A percentile compares a stretch with the other conserved stretches of the same genome.
Evolutionary conservation across 768 basidiomycete species (phyloP).

Genomic region (Russula emetica): DNA sequence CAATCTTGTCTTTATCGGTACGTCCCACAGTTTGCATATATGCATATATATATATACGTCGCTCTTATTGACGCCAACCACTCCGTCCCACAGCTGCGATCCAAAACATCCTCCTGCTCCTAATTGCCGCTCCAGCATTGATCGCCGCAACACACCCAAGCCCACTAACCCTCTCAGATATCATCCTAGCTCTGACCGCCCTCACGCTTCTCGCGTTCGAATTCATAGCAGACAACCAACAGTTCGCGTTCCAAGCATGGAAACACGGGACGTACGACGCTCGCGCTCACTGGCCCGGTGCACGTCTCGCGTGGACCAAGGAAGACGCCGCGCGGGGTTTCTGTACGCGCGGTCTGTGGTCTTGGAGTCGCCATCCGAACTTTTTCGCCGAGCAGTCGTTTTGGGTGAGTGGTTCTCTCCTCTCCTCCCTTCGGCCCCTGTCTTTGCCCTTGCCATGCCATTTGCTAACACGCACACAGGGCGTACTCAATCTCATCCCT

Average conservation of each 20-base stretch:
- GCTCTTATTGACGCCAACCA: background rate
- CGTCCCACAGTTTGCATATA: slow-evolving; percentile 24
- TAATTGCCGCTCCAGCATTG: slow-evolving; percentile 60
- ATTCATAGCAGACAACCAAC: no score
- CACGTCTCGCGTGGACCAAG: slow-evolving; percentile 59
- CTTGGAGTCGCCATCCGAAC: slow-evolving; percentile 87
- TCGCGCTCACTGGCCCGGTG: slow-evolving; percentile 51
- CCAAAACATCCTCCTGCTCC: slow-evolving; percentile 78
- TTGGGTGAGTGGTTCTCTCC: slow-evolving; percentile 51
- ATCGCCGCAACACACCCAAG: slow-evolving; percentile 52
- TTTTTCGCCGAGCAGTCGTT: slow-evolving; percentile 86
- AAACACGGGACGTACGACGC: slow-evolving; percentile 44
- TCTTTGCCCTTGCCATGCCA: no score
- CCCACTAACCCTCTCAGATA: slow-evolving; percentile 56
- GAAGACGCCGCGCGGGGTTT: slow-evolving; percentile 77
- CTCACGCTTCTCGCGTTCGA: slow-evolving; percentile 61
- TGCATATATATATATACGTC: no score
- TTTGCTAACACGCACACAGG: background rate
- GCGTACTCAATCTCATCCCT: slow-evolving; percentile 64
- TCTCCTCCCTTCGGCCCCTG: background rate
- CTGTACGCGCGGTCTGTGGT: slow-evolving; percentile 78
- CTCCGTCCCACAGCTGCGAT: slow-evolving; percentile 44
- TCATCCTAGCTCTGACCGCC: slow-evolving; percentile 53
- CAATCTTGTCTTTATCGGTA: slow-evolving; percentile 69
- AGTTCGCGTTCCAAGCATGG: slow-evolving; percentile 73